These are phyloP conservation scores for Phaeodactylum tricornutum DNA, from an alignment of 108 stramenopile genomes.

Conservation along the genomic window DNA sequence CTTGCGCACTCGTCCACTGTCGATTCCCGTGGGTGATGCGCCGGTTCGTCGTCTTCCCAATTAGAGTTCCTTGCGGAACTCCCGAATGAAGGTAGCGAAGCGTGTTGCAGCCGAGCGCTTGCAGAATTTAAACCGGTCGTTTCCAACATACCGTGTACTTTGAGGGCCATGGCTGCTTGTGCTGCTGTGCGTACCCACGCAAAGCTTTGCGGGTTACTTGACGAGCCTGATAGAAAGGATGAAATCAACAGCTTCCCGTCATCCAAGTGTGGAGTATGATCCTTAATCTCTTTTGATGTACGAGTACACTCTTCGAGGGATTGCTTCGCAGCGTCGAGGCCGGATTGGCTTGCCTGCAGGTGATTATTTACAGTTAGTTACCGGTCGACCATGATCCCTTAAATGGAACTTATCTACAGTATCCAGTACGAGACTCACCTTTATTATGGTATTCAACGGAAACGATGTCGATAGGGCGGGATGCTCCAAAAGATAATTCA, in stretches of 20 bases:
- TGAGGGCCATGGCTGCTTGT: constrained; percentile 73
- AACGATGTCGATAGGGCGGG: constrained; percentile 74
- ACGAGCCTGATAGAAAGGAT: constrained; percentile 11
- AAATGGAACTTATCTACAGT: too few relatives aligned
- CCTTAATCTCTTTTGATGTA: constrained; percentile 24
- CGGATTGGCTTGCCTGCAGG: constrained; percentile 72
- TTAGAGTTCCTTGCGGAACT: constrained; percentile 29
- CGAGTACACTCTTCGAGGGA: constrained; percentile 50
- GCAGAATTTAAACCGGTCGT: constrained; percentile 68
- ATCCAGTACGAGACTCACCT: constrained; percentile 27
- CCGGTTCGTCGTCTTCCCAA: constrained; percentile 41
- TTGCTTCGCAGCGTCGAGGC: constrained; percentile 73
- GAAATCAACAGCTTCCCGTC: constrained; percentile 20
- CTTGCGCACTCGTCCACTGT: not conserved
- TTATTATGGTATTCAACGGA: constrained; percentile 67
- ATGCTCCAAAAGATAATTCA: constrained; percentile 79
- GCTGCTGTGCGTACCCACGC: constrained; percentile 82
- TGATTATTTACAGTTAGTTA: too few relatives aligned
- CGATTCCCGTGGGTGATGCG: not conserved
- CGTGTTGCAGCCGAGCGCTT: constrained; percentile 81
- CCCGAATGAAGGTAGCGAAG: constrained; percentile 66
- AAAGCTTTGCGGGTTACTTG: constrained; percentile 32
- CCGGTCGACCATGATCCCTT: too few relatives aligned
- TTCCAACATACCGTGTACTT: constrained; percentile 83
- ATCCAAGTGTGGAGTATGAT: constrained; percentile 27